These are phyloP conservation scores for Mikania micrantha DNA, from an alignment of 129 eudicot species.

Conservation along the genomic window DNA sequence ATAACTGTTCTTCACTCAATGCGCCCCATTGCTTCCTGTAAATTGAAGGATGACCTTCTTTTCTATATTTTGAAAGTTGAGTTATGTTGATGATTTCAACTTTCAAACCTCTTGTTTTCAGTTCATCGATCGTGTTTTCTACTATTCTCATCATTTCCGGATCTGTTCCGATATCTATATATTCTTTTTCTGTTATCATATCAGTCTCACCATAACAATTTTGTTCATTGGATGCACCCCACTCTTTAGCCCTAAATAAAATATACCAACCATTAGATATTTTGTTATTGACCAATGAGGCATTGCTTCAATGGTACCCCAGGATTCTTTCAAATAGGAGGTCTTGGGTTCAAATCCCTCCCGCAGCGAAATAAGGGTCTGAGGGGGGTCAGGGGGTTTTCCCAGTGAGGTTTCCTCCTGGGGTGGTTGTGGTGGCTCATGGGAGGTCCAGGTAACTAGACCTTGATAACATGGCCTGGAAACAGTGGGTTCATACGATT, in stretches of 20 bases:
- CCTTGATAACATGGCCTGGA: too few species aligned
- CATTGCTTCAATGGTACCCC: too few species aligned
- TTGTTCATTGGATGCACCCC: conserved; percentile 47
- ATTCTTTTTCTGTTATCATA: conserved; percentile 41
- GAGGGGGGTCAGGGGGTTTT: too few species aligned
- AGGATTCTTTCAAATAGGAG: too few species aligned
- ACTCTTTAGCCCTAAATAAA: conserved; percentile 52
- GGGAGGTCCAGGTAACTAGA: too few species aligned
- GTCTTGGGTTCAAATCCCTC: too few species aligned
- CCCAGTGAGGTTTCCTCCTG: too few species aligned
- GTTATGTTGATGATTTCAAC: conserved; percentile 69
- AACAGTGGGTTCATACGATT: too few species aligned
- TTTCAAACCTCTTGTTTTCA: conserved; percentile 42
- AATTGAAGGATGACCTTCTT: conserved; percentile 81
- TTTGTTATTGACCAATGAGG: not conserved
- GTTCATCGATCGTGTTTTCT: conserved; percentile 34
- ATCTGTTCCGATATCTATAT: conserved; percentile 47
- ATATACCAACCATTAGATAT: not conserved
- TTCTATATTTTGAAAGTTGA: conserved; percentile 77
- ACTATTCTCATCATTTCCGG: conserved; percentile 61
- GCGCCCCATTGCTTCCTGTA: conserved; percentile 76
- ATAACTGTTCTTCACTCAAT: conserved; percentile 41
- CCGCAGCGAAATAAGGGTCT: too few species aligned
- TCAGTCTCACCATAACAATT: conserved; percentile 64
- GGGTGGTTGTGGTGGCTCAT: too few species aligned